Percentiles rank a stretch among this genome's conserved stretches.
Conservation (phyloP, 1,139 yeast genomes). For the Pichia sp. region DNA sequence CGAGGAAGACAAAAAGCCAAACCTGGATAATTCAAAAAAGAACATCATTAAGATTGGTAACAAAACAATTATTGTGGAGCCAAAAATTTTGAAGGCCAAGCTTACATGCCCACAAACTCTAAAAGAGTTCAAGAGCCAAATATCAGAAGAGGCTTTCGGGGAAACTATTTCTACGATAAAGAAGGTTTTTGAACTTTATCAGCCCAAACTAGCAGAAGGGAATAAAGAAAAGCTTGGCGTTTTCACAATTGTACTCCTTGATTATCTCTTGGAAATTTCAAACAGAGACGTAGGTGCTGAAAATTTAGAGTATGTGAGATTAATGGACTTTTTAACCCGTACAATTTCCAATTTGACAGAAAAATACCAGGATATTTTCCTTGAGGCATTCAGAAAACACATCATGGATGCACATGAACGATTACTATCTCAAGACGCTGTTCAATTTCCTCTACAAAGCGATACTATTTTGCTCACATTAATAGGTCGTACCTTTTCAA, state of each 20-base stretch:
- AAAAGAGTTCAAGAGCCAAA: slow-evolving; percentile 42
- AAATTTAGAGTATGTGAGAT: slow-evolving; percentile 37
- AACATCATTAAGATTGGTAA: slow-evolving; percentile 32
- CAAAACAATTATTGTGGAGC: slow-evolving; percentile 26
- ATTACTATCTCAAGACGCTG: slow-evolving; percentile 29
- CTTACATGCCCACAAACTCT: slow-evolving; percentile 56
- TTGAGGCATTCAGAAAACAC: slow-evolving; percentile 50
- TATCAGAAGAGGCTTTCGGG: slow-evolving; percentile 33
- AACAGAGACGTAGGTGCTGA: slow-evolving; percentile 18
- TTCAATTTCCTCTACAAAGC: slow-evolving; percentile 36
- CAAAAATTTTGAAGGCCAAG: slow-evolving; percentile 17
- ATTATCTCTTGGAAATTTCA: slow-evolving; percentile 51
- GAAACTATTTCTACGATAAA: slow-evolving; percentile 50
- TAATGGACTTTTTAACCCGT: slow-evolving; percentile 39
- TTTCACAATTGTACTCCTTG: slow-evolving; percentile 62
- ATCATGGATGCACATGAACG: slow-evolving; percentile 48
- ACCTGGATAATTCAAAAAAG: slow-evolving; percentile 18
- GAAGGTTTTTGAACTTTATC: slow-evolving; percentile 56
- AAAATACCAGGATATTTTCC: slow-evolving; percentile 59
- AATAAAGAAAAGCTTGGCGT: slow-evolving; percentile 70
- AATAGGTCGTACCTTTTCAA: slow-evolving; percentile 77
- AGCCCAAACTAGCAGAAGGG: slow-evolving; percentile 76
- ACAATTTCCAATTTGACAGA: slow-evolving; percentile 57
- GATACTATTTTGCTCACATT: slow-evolving; percentile 68
- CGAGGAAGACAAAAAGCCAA: slow-evolving; percentile 22